Evolutionary conservation across 164 flowering plant genomes (phyloP).

Genomic region (Berberis thunbergii): DNA sequence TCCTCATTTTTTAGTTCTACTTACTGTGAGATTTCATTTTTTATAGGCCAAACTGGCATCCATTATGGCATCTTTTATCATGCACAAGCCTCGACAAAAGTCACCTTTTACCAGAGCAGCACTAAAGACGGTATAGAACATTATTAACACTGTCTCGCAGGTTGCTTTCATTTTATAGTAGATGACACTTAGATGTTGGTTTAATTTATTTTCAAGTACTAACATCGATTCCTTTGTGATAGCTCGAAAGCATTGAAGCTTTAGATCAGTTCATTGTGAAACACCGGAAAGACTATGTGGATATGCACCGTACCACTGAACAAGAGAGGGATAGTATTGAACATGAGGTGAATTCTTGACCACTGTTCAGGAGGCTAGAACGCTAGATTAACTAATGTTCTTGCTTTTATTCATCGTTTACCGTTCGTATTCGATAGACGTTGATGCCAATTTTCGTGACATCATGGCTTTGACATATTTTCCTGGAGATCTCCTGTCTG

Average conservation of each 20-base stretch:
- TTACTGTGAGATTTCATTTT: not conserved
- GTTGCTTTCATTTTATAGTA: not conserved
- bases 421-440: no score
- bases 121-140: constrained; percentile 50
- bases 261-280: constrained; percentile 67
- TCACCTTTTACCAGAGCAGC: constrained; percentile 73
- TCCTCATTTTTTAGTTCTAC: no score
- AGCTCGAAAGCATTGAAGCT: constrained; percentile 85
- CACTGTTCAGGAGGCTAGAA: not conserved
- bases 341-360: constrained; percentile 63
- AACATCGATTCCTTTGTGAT: constrained; percentile 4
- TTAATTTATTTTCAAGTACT: not conserved
- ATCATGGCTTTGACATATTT: no score
- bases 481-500: no score
- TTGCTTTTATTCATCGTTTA: no score
- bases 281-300: constrained; percentile 87
- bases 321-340: constrained; percentile 93
- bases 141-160: not conserved
- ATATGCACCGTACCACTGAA: constrained; percentile 76
- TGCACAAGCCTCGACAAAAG: constrained; percentile 61
- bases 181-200: not conserved
- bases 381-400: no score
- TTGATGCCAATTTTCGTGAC: no score
- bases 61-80: constrained; percentile 65
- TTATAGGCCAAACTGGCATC: constrained; percentile 73